These are phyloP conservation scores for Apiotrichum porosum DNA, from an alignment of 1,284 basidiomycete species.

Conservation along the genomic window DNA sequence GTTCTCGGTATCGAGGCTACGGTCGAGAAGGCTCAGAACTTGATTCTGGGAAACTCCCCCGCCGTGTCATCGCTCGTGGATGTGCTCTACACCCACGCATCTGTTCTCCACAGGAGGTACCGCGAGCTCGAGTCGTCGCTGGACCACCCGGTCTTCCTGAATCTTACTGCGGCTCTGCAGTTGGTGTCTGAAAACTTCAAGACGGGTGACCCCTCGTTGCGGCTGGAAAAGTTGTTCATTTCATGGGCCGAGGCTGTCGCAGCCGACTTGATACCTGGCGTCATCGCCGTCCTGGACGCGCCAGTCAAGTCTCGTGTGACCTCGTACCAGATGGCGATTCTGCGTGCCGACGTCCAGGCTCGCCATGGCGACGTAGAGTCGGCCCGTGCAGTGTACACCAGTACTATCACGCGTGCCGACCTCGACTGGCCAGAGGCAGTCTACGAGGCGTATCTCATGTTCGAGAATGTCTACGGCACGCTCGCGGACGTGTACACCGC, in stretches of 20 bases:
- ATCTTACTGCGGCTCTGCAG: conserved; percentile 18
- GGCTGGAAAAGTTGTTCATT: conserved; percentile 74
- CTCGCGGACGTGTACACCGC: conserved; percentile 65
- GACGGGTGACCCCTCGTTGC: conserved; percentile 58
- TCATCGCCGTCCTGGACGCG: conserved; percentile 24
- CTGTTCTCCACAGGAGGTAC: conserved; percentile 13
- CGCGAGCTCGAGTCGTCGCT: conserved; percentile 5
- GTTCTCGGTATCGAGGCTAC: conserved; percentile 7
- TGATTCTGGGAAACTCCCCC: conserved; percentile 6
- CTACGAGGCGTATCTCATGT: conserved; percentile 78
- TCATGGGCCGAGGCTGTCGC: conserved; percentile 50
- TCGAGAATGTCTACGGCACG: conserved; percentile 78
- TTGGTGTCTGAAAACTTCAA: conserved; percentile 44
- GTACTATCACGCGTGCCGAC: conserved; percentile 56
- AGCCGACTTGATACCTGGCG: conserved; percentile 22
- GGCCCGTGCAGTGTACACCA: conserved; percentile 63
- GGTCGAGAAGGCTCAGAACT: conserved; percentile 6
- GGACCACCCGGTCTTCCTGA: conserved; percentile 15
- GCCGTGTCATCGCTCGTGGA: conserved; percentile 14
- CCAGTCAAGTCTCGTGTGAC: conserved; percentile 21
- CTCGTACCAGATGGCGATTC: conserved; percentile 31
- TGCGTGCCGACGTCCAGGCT: conserved; percentile 38
- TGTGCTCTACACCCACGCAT: conserved; percentile 9
- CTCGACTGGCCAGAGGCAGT: conserved; percentile 90
- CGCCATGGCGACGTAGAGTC: conserved; percentile 57